Conservation (phyloP, 495 filamentous ascomycete species). For the Podospora pseudoanserina region DNA sequence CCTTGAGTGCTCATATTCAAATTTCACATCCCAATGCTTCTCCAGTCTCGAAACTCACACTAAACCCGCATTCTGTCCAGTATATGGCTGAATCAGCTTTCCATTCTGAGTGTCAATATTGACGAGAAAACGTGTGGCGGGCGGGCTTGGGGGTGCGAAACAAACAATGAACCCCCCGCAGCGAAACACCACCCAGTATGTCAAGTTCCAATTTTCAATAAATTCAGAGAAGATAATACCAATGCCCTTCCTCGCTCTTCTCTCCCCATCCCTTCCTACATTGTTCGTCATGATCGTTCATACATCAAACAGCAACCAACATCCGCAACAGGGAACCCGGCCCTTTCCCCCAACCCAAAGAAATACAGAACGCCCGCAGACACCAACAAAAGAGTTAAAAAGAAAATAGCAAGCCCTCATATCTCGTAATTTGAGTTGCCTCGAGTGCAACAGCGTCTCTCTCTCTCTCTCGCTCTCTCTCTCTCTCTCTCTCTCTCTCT, state of each 20-base stretch:
- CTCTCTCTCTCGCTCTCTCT: neutral
- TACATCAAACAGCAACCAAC: neutral
- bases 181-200: neutral
- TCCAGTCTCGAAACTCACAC: neutral
- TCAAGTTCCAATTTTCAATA: neutral
- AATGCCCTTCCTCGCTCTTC: neutral
- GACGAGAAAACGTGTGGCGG: neutral
- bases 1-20: constrained; percentile 1
- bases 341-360: neutral
- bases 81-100: neutral
- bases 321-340: neutral
- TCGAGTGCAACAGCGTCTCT: neutral
- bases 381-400: constrained; percentile 7
- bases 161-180: neutral
- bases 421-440: neutral
- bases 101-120: neutral
- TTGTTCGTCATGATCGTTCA: constrained; percentile 14
- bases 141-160: neutral
- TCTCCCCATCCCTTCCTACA: neutral
- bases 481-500: neutral
- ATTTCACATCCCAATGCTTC: neutral
- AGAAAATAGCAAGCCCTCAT: neutral
- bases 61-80: neutral
- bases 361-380: constrained; percentile 14
- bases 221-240: neutral